Conservation (phyloP, 176 grass and related monocot genomes). For the Olyra latifolia region DNA sequence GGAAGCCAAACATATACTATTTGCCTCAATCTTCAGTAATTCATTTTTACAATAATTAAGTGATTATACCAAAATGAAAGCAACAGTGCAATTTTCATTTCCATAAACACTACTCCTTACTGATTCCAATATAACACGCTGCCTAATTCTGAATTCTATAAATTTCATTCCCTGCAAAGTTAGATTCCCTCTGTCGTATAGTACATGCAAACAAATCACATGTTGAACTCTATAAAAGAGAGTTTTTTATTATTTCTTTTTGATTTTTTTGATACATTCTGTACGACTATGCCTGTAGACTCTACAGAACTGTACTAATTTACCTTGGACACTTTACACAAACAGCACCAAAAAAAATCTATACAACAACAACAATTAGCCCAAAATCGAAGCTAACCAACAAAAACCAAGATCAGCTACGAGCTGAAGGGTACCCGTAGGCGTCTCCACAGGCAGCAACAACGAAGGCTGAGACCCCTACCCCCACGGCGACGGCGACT, state of each 20-base stretch:
- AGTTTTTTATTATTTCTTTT: background rate
- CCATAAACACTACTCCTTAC: background rate
- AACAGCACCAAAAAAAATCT: background rate
- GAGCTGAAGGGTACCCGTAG: background rate
- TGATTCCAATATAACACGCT: background rate
- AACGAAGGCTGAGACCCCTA: background rate
- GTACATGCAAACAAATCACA: background rate
- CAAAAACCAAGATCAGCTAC: no score
- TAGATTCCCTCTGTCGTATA: background rate
- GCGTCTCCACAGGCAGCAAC: background rate
- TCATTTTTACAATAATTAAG: no score
- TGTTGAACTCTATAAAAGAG: background rate
- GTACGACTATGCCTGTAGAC: background rate
- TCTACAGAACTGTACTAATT: background rate
- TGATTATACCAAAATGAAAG: background rate
- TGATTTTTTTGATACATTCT: background rate
- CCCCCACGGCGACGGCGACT: background rate
- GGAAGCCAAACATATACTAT: background rate
- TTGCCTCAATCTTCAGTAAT: background rate
- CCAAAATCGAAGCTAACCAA: background rate
- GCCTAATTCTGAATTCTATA: background rate
- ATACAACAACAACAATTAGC: background rate
- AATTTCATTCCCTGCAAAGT: background rate
- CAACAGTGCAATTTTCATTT: background rate
- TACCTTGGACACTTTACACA: background rate